Base-by-base conservation (phyloP, 345 rosid species). In the Salix exigua region DNA sequence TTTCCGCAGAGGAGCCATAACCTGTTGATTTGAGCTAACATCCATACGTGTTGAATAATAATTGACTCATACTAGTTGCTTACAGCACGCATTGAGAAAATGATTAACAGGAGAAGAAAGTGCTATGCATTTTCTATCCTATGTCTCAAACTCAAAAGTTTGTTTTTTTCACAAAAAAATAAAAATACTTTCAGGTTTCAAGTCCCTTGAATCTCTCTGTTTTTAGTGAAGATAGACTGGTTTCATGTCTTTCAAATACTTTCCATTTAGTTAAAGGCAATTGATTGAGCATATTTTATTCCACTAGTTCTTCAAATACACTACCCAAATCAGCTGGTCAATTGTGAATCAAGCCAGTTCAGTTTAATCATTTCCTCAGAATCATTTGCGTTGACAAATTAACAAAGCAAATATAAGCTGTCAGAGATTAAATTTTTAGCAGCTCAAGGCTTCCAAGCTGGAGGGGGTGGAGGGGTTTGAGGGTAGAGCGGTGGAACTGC, bases 401-500 rank as follows among this genome's bases (percentile, higher is more conserved):
- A 53, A 25, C 61, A 53, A 21, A 21, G 61, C 25, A 58, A 58
- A 6, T 11, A 28, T 63, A 35, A 42, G 51, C 26, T n/a, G 16
- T 16, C 2, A 51, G 33, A 18, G 38, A 16, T 17, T 1, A 12
- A 2, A 7, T 19, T 53, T 53, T 7, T 46, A 21, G 42, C 19
- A 60, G 66, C 6, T 92, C 76, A 93, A 74, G 98, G 98, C 72
- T 28, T 91, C 98, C 98, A 94, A 0, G 91, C 88, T 7, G 91
- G 79, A 5, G 96, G 94, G 7, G 96, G 90, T 2, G 97, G 95
- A n/a, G 97, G 90, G 53, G 30, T 62, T n/a, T 80, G 83, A 5
- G 98, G 88, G 31, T 88, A 92, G 61, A 91, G 91, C 6, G 98
- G 97, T 33, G 94, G 94, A 79, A 94, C 88, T 3, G 88, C 88